Evolutionary conservation across 345 rosid genomes (phyloP), one percentile per base, ranked within the genome.

Genomic region (Bruguiera parviflora): DNA sequence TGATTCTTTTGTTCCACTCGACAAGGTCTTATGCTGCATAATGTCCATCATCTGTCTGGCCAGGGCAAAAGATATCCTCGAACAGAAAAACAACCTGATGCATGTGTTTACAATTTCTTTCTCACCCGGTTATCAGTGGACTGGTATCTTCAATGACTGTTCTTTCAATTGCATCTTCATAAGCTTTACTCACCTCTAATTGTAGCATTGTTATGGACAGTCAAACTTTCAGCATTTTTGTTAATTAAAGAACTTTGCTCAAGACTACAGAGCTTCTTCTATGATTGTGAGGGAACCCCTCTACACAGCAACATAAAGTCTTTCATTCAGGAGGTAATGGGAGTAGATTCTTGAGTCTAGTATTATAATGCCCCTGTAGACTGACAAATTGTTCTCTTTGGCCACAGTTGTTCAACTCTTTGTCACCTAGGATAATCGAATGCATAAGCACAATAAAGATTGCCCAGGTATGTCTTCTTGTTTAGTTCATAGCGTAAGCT

Each of bases 121-220:
- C 52, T 84, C 89, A 19, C 89, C 98, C 33, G 89, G 89, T 76
- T 82, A 84, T 61, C 83, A 82, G 21, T 94, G 98, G 98, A 85
- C 77, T 57, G 98, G 98, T 91, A 94, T 76, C 52, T 69, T 72
- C 77, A 24, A 67, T 35, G 19, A 37, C 22, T 64, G 51, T 5
- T 61, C 33, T 66, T 46, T 18, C 68, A 43, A 47, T 29, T 49
- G 22, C 61, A 49, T 55, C 61, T 43, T 51, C 51, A 0, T 52
- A 43, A 24, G 39, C 7, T 60, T 61, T 24, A 28, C 21, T 67
- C 28, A 56, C 29, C 59, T 60, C 64, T 62, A 58, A 67, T 63
- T 59, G 55, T 79, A 71, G 55, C 37, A 46, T 21, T 72, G 63
- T 70, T 59, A 8, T 80, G 70, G 53, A 68, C 92, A 94, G 98